Evolutionary conservation across 495 filamentous ascomycete genomes (phyloP).

Genomic region (Collariella sp.): DNA sequence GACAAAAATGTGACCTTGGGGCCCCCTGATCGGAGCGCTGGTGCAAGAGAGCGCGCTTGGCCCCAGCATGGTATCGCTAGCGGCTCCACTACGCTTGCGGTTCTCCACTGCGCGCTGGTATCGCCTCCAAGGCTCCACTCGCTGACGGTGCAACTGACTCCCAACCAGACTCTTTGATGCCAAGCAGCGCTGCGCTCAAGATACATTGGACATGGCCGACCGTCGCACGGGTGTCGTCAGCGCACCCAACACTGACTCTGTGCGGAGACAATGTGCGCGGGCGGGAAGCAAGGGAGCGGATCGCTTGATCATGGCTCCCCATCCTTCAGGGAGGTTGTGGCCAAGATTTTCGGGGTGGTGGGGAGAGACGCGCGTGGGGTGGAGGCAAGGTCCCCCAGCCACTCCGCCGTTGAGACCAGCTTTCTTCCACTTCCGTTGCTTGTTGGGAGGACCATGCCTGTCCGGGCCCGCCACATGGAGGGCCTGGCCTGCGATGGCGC

Average conservation of each 20-base stretch:
- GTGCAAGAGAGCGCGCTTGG: background rate
- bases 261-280: slow-evolving; percentile 6
- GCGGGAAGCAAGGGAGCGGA: slow-evolving; percentile 10
- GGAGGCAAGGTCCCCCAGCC: slow-evolving; percentile 12
- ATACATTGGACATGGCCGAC: slow-evolving; percentile 16
- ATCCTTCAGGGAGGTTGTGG: background rate
- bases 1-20: slow-evolving; percentile 10
- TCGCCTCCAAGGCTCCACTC: slow-evolving; percentile 20
- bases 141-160: slow-evolving; percentile 25
- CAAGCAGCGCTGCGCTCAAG: slow-evolving; percentile 13
- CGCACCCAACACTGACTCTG: slow-evolving; percentile 20
- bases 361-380: slow-evolving; percentile 2
- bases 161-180: slow-evolving; percentile 13
- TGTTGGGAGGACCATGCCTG: slow-evolving; percentile 10
- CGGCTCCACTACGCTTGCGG: background rate
- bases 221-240: slow-evolving; percentile 27
- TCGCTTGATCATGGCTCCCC: slow-evolving; percentile 17
- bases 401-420: slow-evolving; percentile 24
- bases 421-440: background rate
- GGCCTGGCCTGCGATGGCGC: slow-evolving; percentile 3
- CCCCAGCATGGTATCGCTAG: background rate
- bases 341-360: background rate
- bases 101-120: slow-evolving; percentile 10
- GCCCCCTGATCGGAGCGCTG: background rate
- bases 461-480: slow-evolving; percentile 8